Conservation (phyloP, 1,284 basidiomycete genomes). For the Gomphus sp. region DNA sequence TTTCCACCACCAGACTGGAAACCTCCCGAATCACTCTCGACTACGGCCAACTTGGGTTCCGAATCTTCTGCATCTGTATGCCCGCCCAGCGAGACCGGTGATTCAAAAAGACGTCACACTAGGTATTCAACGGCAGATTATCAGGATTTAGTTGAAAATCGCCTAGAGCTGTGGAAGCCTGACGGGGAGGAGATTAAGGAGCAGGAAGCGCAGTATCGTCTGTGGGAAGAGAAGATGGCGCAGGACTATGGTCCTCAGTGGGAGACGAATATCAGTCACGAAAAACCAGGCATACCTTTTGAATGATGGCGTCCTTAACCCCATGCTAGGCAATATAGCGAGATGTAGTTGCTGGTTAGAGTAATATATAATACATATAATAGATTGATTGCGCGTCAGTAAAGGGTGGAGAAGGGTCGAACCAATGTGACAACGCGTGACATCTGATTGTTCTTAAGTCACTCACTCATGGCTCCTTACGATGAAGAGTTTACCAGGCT, state of each 20-base stretch:
- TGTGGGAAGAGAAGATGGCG: slow-evolving; percentile 8
- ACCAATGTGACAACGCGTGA: neutral
- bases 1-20: neutral
- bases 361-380: neutral
- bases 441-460: neutral
- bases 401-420: too few relatives aligned
- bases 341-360: neutral
- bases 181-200: neutral
- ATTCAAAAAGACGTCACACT: slow-evolving; percentile 1
- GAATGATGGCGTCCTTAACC: neutral
- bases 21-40: neutral
- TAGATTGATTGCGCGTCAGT: too few relatives aligned
- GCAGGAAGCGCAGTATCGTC: neutral
- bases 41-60: neutral
- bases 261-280: slow-evolving; percentile 2
- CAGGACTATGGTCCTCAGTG: slow-evolving; percentile 4
- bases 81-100: neutral
- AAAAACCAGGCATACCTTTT: slow-evolving; percentile 4
- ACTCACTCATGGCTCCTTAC: neutral
- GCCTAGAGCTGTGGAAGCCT: neutral
- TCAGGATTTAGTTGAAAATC: neutral
- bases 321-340: too few relatives aligned
- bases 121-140: slow-evolving; percentile 8
- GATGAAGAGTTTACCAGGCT: slow-evolving; percentile 3
- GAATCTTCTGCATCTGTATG: neutral